phyloP scores from a whole-genome alignment of 2,329 filamentous ascomycete species.

The Colletotrichum sidae region DNA sequence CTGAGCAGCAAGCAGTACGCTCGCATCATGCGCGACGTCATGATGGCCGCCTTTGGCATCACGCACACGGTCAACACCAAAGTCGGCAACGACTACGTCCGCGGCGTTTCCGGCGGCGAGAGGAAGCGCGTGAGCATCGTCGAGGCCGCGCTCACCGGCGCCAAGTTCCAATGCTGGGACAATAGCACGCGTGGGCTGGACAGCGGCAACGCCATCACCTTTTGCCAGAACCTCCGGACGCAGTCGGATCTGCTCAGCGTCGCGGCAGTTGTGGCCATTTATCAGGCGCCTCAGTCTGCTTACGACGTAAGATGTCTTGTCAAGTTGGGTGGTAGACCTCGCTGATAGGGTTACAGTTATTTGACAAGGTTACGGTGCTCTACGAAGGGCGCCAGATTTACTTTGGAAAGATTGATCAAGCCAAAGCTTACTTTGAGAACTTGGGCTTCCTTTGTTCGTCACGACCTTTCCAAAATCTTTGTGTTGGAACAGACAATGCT shows the following conservation, averaged over 20 bases:
- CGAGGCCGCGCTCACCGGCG: slow-evolving; percentile 39
- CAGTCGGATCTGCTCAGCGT: slow-evolving; percentile 48
- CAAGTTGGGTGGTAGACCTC: rapidly evolving
- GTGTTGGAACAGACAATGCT: neutral
- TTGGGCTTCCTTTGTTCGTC: slow-evolving; percentile 62
- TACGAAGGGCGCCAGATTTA: slow-evolving; percentile 75
- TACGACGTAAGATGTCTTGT: slow-evolving; percentile 32
- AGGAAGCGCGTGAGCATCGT: slow-evolving; percentile 52
- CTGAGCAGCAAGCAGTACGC: slow-evolving; percentile 55
- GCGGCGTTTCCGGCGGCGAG: slow-evolving; percentile 45
- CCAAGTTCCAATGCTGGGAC: slow-evolving; percentile 45
- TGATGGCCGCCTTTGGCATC: slow-evolving; percentile 59
- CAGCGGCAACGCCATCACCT: slow-evolving; percentile 63
- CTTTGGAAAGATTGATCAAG: slow-evolving; percentile 69
- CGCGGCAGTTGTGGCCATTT: slow-evolving; percentile 38
- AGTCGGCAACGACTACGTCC: slow-evolving; percentile 39
- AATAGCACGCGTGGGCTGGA: slow-evolving; percentile 47
- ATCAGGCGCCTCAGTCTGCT: slow-evolving; percentile 39
- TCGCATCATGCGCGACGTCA: slow-evolving; percentile 62
- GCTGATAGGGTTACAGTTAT: slow-evolving; percentile 48
- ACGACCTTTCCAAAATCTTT: no score
- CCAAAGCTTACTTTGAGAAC: slow-evolving; percentile 70
- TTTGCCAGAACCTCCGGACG: slow-evolving; percentile 63
- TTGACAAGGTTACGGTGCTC: slow-evolving; percentile 60
- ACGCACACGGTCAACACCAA: slow-evolving; percentile 38